Percentiles rank a stretch among this genome's conserved stretches.
Evolutionary conservation across 1,139 yeast species (phyloP).

Genomic region (Candida buenavistaensis): DNA sequence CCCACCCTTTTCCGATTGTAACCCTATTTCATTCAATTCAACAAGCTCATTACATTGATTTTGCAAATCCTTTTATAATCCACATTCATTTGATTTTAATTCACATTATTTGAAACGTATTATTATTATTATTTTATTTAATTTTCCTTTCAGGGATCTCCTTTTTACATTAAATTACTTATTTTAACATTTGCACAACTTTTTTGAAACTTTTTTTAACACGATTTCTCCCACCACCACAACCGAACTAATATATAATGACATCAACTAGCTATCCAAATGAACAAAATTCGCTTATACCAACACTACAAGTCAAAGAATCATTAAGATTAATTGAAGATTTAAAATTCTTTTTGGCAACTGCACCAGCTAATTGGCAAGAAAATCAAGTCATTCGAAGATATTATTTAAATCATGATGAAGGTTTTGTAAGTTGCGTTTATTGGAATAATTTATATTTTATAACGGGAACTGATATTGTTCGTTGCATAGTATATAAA

Average conservation of each 20-base stretch:
- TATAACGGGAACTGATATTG: slow-evolving; percentile 95
- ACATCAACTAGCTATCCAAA: slow-evolving; percentile 3
- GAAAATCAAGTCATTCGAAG: slow-evolving; percentile 85
- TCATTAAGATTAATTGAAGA: slow-evolving; percentile 70
- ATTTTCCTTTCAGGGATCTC: no score
- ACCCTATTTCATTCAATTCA: no score
- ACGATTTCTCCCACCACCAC: no score
- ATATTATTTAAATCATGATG: slow-evolving; percentile 83
- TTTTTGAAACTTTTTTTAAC: no score
- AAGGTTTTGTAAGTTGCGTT: slow-evolving; percentile 88
- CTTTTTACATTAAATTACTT: no score
- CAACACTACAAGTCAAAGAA: slow-evolving; percentile 33
- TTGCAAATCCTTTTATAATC: no score
- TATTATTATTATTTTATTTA: no score
- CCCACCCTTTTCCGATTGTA: not conserved
- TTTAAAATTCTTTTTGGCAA: slow-evolving; percentile 78
- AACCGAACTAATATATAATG: slow-evolving; percentile 1
- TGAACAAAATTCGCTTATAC: slow-evolving; percentile 2
- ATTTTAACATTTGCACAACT: no score
- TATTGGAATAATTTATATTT: slow-evolving; percentile 90
- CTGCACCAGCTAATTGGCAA: slow-evolving; percentile 96
- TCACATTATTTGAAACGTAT: no score
- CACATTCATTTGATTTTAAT: no score
- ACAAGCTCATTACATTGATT: no score
- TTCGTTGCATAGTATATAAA: slow-evolving; percentile 84